These are phyloP conservation scores for Ettlia oleoabundans DNA, from an alignment of 139 green algal genomes.

Conservation along the genomic window DNA sequence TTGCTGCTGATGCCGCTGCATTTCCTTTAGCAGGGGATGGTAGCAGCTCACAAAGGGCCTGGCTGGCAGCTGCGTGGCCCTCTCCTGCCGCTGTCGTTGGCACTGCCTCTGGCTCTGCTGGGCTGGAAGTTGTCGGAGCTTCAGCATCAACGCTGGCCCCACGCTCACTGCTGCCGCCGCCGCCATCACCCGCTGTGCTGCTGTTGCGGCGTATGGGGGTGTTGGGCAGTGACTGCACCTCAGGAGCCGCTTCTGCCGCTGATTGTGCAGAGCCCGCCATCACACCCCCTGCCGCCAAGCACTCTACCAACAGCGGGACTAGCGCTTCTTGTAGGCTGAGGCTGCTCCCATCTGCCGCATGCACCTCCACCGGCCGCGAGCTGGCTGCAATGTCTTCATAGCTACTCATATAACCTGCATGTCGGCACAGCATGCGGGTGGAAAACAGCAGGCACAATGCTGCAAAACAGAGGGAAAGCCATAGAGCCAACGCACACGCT, in stretches of 20 bases:
- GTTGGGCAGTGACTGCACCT: background rate
- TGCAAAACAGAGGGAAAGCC: too few species aligned
- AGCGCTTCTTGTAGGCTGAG: slow-evolving; percentile 49
- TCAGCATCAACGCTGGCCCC: too few species aligned
- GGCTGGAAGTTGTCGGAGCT: too few species aligned
- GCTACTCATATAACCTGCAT: slow-evolving; percentile 32
- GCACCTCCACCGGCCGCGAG: slow-evolving; percentile 37
- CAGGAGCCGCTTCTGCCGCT: background rate
- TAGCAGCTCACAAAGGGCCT: background rate
- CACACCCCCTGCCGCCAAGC: slow-evolving; percentile 1
- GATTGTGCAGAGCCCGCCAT: background rate
- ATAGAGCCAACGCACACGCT: background rate
- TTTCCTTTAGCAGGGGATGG: background rate
- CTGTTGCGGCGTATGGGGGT: background rate
- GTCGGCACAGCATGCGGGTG: background rate
- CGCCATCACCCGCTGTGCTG: background rate
- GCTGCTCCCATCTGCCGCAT: slow-evolving; percentile 30
- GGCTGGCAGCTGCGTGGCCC: too few species aligned
- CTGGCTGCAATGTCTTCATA: slow-evolving; percentile 42
- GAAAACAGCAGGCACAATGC: background rate
- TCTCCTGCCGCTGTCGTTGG: background rate
- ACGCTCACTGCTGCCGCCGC: background rate
- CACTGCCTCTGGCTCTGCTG: too few species aligned
- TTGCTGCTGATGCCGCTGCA: background rate
- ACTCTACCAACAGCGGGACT: slow-evolving; percentile 36